Conservation (phyloP, 2,329 filamentous ascomycete species). For the Exutisphaerella laricina region DNA sequence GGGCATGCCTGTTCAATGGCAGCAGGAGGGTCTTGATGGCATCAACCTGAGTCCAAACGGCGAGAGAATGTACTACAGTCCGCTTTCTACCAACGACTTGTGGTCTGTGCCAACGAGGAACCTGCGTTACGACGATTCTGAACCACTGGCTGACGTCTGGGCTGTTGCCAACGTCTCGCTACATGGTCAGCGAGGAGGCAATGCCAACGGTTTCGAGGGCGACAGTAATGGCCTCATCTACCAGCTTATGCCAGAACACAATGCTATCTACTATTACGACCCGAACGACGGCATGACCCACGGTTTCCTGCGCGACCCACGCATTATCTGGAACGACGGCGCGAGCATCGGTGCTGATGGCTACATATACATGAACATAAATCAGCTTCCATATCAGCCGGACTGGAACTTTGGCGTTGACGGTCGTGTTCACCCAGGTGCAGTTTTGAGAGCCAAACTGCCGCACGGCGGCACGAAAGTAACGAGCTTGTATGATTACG, state of each 20-base stretch:
- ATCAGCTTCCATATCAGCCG: constrained; percentile 46
- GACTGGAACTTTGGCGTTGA: constrained; percentile 46
- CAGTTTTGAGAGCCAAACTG: constrained; percentile 42
- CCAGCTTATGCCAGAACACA: constrained; percentile 44
- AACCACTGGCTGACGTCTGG: constrained; percentile 35
- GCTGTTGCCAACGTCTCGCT: constrained; percentile 44
- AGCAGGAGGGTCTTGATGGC: constrained; percentile 36
- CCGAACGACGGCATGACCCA: constrained; percentile 34
- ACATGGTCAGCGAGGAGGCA: constrained; percentile 43
- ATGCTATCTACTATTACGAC: constrained; percentile 44
- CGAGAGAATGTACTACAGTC: constrained; percentile 41
- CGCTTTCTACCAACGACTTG: constrained; percentile 37
- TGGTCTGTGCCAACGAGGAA: constrained; percentile 31
- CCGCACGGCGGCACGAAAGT: constrained; percentile 40
- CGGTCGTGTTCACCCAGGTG: constrained; percentile 38
- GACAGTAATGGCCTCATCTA: constrained; percentile 43
- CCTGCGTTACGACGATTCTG: constrained; percentile 29
- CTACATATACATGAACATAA: constrained; percentile 47
- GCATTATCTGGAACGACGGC: constrained; percentile 43
- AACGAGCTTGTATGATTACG: constrained; percentile 21
- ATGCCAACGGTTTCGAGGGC: constrained; percentile 44
- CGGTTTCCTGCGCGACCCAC: constrained; percentile 39
- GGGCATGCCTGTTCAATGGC: constrained; percentile 24
- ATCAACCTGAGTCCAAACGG: constrained; percentile 34
- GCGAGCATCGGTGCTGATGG: constrained; percentile 40